A percentile compares a stretch with the other conserved stretches of the same genome.
Conservation (phyloP, 1,284 basidiomycete species). For the Tilletiaria anomala region DNA sequence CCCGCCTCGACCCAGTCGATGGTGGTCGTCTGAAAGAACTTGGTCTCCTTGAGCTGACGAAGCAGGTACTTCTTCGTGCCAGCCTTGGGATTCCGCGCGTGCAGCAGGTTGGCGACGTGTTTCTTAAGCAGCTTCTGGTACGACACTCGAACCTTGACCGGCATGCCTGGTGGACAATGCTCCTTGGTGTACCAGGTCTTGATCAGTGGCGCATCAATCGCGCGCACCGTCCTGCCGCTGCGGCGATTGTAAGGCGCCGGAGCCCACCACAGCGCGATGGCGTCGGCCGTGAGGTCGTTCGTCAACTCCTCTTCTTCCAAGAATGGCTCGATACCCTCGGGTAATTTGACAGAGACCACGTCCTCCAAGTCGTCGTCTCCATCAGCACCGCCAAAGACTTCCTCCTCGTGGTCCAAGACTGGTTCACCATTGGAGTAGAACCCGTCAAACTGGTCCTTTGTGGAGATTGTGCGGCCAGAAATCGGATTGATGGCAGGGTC, state of each 20-base stretch:
- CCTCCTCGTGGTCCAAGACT: constrained; percentile 68
- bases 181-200: constrained; percentile 81
- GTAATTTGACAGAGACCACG: constrained; percentile 75
- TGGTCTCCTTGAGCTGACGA: constrained; percentile 88
- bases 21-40: constrained; percentile 97
- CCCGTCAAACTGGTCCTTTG: constrained; percentile 17
- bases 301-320: constrained; percentile 65
- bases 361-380: constrained; percentile 42
- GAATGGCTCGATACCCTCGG: constrained; percentile 69
- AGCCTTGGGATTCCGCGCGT: constrained; percentile 75
- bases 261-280: constrained; percentile 96
- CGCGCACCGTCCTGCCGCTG: constrained; percentile 79
- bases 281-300: constrained; percentile 85
- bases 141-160: constrained; percentile 95
- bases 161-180: constrained; percentile 87
- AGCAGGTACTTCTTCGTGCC: constrained; percentile 97
- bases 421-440: constrained; percentile 28
- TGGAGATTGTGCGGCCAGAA: constrained; percentile 28
- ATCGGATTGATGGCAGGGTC: constrained; percentile 79
- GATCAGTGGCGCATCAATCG: constrained; percentile 86
- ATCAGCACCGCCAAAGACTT: constrained; percentile 69
- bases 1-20: constrained; percentile 99
- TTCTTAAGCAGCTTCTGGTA: constrained; percentile 98
- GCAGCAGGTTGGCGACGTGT: constrained; percentile 86
- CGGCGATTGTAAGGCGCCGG: constrained; percentile 88